A percentile compares a stretch with the other conserved stretches of the same genome.
phyloP scores from a whole-genome alignment of 495 filamentous ascomycete species.

The Podospora anserina region DNA sequence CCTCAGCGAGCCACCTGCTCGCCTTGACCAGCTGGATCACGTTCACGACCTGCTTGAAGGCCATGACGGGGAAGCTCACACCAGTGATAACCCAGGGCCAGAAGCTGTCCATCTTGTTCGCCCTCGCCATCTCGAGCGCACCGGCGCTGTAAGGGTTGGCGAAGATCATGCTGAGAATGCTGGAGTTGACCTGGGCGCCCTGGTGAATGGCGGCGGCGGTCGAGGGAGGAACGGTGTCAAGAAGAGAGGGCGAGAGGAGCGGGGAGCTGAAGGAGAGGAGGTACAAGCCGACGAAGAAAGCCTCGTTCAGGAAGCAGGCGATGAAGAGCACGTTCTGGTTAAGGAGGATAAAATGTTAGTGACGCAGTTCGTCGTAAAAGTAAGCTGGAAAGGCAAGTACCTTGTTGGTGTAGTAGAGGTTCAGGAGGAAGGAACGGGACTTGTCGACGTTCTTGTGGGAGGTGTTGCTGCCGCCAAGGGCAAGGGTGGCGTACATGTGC shows the following conservation, averaged over 20 bases:
- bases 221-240: conserved; percentile 47
- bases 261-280: conserved; percentile 94
- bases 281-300: conserved; percentile 97
- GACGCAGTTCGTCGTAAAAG: not conserved
- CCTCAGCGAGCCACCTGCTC: conserved; percentile 85
- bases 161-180: conserved; percentile 63
- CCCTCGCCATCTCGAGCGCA: conserved; percentile 85
- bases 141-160: conserved; percentile 82
- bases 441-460: conserved; percentile 95
- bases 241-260: conserved; percentile 75
- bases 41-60: conserved; percentile 88
- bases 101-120: conserved; percentile 86
- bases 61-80: conserved; percentile 83
- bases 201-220: conserved; percentile 55
- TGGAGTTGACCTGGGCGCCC: conserved; percentile 62
- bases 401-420: conserved; percentile 95
- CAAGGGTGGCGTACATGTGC: conserved; percentile 93
- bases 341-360: conserved; percentile 11
- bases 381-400: conserved; percentile 47
- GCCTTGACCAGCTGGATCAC: conserved; percentile 93
- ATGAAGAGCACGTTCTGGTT: conserved; percentile 82
- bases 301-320: conserved; percentile 85
- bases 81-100: conserved; percentile 84
- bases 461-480: conserved; percentile 70
- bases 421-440: conserved; percentile 73